Conservation (phyloP, 441 rosid species). For the Lepidium campestre region DNA sequence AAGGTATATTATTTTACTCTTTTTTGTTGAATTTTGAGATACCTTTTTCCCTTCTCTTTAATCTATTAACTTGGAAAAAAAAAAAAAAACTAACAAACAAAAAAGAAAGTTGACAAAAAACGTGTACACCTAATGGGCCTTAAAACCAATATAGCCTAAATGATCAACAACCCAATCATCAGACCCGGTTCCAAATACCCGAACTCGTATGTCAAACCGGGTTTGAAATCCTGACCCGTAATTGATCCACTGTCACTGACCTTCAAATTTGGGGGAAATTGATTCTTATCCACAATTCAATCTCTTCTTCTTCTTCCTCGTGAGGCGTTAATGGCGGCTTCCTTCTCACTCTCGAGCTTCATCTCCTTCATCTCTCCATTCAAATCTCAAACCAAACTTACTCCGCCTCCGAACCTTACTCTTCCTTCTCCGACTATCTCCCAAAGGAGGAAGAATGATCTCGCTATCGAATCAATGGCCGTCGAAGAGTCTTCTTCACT, state of each 20-base stretch:
- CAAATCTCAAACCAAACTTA: slow-evolving; percentile 34
- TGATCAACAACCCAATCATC: not conserved
- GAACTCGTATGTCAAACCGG: not conserved
- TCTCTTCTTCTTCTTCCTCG: slow-evolving; percentile 15
- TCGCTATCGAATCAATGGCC: slow-evolving; percentile 19
- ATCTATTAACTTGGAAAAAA: not conserved
- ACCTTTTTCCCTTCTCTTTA: no score
- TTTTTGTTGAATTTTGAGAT: no score
- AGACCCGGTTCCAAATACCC: not conserved
- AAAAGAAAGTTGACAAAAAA: not conserved
- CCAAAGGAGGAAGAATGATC: slow-evolving; percentile 33
- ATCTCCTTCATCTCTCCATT: slow-evolving; percentile 59
- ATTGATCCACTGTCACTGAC: slow-evolving; percentile 9
- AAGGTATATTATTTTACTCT: no score
- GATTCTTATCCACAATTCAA: slow-evolving; percentile 31
- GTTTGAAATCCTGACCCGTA: slow-evolving; percentile 9
- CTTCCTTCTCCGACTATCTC: slow-evolving; percentile 19
- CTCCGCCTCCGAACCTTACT: slow-evolving; percentile 28
- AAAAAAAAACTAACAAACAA: not conserved
- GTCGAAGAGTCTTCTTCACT: slow-evolving; percentile 27
- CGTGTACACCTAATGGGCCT: not conserved
- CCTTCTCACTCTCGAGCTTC: slow-evolving; percentile 50
- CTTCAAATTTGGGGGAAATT: slow-evolving; percentile 14
- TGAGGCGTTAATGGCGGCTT: slow-evolving; percentile 53
- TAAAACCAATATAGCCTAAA: slow-evolving; percentile 3